Evolutionary conservation across 1,284 basidiomycete genomes (phyloP).

Genomic region (Ceratobasidium sp.): DNA sequence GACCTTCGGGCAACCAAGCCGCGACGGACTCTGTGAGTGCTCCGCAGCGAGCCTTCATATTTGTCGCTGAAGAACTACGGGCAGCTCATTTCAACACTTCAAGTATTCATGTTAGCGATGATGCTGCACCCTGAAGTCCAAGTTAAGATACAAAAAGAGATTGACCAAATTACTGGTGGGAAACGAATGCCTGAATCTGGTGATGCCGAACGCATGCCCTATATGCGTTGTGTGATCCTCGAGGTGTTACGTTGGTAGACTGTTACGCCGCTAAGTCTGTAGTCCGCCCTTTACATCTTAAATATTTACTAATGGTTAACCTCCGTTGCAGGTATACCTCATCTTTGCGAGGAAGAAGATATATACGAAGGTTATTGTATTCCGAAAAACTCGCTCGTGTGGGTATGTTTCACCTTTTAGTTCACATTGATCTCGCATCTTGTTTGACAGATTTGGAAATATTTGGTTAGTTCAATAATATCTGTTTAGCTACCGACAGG

Average conservation of each 20-base stretch:
- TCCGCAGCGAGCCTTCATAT: not conserved
- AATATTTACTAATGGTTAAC: not conserved
- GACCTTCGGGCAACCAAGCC: not conserved
- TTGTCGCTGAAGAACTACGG: not conserved
- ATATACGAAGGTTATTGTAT: slow-evolving; percentile 19
- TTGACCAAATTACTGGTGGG: slow-evolving; percentile 9
- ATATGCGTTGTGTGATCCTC: slow-evolving; percentile 28
- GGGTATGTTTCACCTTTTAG: not conserved
- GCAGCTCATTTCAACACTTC: slow-evolving; percentile 6
- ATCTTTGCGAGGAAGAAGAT: slow-evolving; percentile 21
- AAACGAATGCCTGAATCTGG: slow-evolving; percentile 12
- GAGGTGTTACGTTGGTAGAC: slow-evolving; percentile 26
- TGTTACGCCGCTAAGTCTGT: slow-evolving; percentile 19
- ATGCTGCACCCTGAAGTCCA: slow-evolving; percentile 6
- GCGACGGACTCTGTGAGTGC: slow-evolving; percentile 18
- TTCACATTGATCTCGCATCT: not conserved
- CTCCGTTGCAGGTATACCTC: slow-evolving; percentile 7
- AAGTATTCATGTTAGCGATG: slow-evolving; percentile 32
- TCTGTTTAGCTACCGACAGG: not conserved
- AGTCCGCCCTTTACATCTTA: not conserved
- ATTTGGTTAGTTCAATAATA: slow-evolving; percentile 14
- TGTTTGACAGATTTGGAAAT: slow-evolving; percentile 21
- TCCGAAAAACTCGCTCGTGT: slow-evolving; percentile 21
- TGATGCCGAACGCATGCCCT: slow-evolving; percentile 13
- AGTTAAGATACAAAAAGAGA: slow-evolving; percentile 22